Percentiles rank a stretch among this genome's conserved stretches.
Conservation (phyloP, 306 rosid species). For the Ceratonia siliqua region DNA sequence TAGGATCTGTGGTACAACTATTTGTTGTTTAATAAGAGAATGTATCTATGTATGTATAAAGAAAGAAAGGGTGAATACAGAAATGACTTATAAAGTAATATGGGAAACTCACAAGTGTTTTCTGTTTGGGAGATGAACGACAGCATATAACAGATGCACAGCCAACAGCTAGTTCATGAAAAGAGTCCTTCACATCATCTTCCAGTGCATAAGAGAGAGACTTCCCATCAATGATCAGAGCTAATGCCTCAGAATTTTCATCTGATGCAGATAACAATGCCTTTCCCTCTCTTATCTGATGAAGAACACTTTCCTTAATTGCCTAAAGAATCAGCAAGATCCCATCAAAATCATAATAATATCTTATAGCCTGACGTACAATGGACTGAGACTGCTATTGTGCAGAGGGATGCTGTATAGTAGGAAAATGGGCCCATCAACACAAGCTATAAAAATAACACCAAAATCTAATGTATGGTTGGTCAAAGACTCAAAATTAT, state of each 20-base stretch:
- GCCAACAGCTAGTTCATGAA: slow-evolving; percentile 87
- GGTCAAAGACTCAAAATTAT: no score
- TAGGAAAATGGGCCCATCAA: no score
- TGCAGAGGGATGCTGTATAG: background rate
- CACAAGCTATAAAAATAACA: slow-evolving; percentile 8
- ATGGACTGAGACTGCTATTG: background rate
- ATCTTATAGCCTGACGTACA: background rate
- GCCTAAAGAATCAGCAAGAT: slow-evolving; percentile 59
- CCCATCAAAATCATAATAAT: slow-evolving; percentile 28
- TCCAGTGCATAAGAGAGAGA: slow-evolving; percentile 84
- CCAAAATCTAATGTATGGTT: background rate
- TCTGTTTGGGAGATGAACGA: slow-evolving; percentile 98
- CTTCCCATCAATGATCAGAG: slow-evolving; percentile 95
- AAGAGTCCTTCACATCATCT: slow-evolving; percentile 76
- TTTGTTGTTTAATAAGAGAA: no score
- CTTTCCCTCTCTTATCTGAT: slow-evolving; percentile 68
- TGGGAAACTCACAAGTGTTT: slow-evolving; percentile 74
- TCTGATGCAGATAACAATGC: slow-evolving; percentile 40
- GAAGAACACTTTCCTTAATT: slow-evolving; percentile 68
- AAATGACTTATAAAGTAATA: background rate
- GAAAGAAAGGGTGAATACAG: slow-evolving; percentile 11
- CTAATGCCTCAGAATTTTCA: slow-evolving; percentile 66
- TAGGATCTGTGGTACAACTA: no score
- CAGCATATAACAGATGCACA: slow-evolving; percentile 99
- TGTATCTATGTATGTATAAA: background rate